Evolutionary conservation across 2,329 filamentous ascomycete genomes (phyloP).

Genomic region (Akanthomyces muscarius): DNA sequence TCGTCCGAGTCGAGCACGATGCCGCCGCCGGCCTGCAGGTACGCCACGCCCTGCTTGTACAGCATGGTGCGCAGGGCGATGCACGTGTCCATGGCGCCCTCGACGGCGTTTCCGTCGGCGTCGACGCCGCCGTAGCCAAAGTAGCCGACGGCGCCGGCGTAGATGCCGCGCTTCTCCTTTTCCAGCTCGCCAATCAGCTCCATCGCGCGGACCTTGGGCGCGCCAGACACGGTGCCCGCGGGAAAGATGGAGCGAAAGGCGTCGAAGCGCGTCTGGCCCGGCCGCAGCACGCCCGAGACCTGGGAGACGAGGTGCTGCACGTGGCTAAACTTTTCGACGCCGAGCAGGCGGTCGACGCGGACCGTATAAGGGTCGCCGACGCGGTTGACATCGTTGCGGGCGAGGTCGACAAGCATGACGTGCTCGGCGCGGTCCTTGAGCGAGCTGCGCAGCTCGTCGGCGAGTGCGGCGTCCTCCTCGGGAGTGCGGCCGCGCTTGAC

Average conservation of each 20-base stretch:
- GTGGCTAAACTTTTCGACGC: conserved; percentile 90
- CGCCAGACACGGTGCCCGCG: conserved; percentile 90
- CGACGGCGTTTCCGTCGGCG: conserved; percentile 55
- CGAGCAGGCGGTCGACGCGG: conserved; percentile 90
- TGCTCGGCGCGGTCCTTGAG: conserved; percentile 93
- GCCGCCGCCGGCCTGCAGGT: conserved; percentile 84
- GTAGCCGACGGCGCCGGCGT: conserved; percentile 94
- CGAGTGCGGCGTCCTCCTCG: conserved; percentile 77
- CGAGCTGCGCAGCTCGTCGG: conserved; percentile 69
- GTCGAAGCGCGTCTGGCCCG: conserved; percentile 84
- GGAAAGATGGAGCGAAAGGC: conserved; percentile 96
- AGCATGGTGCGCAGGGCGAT: conserved; percentile 87
- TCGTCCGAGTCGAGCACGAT: conserved; percentile 93
- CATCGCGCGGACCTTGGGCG: conserved; percentile 96
- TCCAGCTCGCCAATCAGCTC: conserved; percentile 94
- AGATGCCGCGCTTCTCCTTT: conserved; percentile 88
- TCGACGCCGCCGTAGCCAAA: conserved; percentile 82
- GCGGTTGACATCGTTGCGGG: conserved; percentile 93
- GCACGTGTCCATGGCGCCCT: conserved; percentile 89
- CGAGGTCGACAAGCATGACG: conserved; percentile 96
- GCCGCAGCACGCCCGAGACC: conserved; percentile 83
- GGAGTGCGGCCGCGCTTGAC: conserved; percentile 79
- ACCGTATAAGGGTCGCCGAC: conserved; percentile 89
- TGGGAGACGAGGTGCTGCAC: conserved; percentile 97
- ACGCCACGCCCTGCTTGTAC: conserved; percentile 84